phyloP scores from a whole-genome alignment of 805 yeast genomes.

The Candida germanica region DNA sequence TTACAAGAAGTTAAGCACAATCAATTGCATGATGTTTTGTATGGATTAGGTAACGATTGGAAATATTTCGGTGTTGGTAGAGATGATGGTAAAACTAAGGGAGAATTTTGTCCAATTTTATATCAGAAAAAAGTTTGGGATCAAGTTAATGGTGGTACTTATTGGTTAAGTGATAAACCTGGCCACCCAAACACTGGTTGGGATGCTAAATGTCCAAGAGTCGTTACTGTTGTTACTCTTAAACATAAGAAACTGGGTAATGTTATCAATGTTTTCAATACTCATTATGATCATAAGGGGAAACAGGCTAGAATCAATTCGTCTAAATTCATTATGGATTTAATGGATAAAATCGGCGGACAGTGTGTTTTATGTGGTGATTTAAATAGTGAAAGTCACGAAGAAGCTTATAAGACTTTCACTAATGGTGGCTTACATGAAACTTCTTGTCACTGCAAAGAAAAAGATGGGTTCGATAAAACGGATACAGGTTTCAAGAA shows the following conservation, averaged over 20 bases:
- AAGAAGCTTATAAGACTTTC: constrained; percentile 35
- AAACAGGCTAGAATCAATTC: constrained; percentile 28
- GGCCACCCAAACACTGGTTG: constrained; percentile 37
- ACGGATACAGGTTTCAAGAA: constrained; percentile 43
- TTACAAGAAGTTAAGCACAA: constrained; percentile 38
- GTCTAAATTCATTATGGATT: constrained; percentile 26
- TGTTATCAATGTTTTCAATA: constrained; percentile 31
- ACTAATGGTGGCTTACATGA: constrained; percentile 16
- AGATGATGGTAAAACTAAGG: constrained; percentile 25
- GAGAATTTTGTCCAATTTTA: constrained; percentile 29
- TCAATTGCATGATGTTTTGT: constrained; percentile 31
- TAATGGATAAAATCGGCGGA: constrained; percentile 22
- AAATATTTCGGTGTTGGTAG: constrained; percentile 28
- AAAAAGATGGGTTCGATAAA: constrained; percentile 35
- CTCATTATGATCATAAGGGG: constrained; percentile 40
- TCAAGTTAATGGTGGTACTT: constrained; percentile 18
- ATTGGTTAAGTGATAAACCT: constrained; percentile 28
- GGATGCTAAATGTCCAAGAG: constrained; percentile 45
- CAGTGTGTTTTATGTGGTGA: constrained; percentile 35
- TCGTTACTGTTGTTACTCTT: constrained; percentile 33
- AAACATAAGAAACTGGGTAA: constrained; percentile 19
- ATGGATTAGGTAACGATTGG: constrained; percentile 23
- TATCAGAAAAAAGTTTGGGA: constrained; percentile 23
- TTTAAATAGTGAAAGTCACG: constrained; percentile 33
- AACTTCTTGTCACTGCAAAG: constrained; percentile 22